phyloP scores from a whole-genome alignment of 371 early-diverging fungal genomes.

The Mortierella sp. region DNA sequence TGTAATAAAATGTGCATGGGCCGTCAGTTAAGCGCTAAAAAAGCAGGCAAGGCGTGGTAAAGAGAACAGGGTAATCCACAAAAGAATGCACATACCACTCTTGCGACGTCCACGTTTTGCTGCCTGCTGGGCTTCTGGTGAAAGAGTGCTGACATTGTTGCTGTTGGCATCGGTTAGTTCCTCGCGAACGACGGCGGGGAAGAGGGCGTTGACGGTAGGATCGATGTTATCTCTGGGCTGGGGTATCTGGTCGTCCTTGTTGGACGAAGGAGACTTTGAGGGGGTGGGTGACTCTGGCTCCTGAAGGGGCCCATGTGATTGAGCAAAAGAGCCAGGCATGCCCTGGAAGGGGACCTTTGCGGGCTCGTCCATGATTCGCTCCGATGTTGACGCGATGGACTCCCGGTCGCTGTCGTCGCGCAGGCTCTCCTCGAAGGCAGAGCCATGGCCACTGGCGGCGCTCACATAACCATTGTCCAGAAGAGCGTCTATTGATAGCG shows the following conservation, averaged over 20 bases:
- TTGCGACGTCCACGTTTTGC: slow-evolving; percentile 25
- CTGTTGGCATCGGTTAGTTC: slow-evolving; percentile 11
- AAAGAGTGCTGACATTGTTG: neutral
- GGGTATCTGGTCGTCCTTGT: slow-evolving; percentile 1
- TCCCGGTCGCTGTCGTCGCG: slow-evolving; percentile 56
- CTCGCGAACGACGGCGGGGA: slow-evolving; percentile 44
- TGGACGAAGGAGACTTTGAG: slow-evolving; percentile 10
- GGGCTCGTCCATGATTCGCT: slow-evolving; percentile 21
- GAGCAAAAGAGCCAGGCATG: slow-evolving; percentile 49
- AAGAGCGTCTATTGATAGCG: slow-evolving; percentile 38
- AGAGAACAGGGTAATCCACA: neutral
- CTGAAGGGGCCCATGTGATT: slow-evolving; percentile 39
- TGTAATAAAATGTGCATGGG: neutral
- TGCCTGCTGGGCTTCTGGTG: neutral
- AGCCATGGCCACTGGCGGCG: slow-evolving; percentile 60
- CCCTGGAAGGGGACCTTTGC: slow-evolving; percentile 7
- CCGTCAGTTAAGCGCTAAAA: neutral
- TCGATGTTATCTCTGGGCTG: slow-evolving; percentile 1
- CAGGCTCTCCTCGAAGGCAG: slow-evolving; percentile 54
- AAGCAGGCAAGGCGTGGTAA: neutral
- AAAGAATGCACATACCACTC: slow-evolving; percentile 35
- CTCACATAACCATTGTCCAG: slow-evolving; percentile 58
- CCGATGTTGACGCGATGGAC: slow-evolving; percentile 27
- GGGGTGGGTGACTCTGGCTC: slow-evolving; percentile 44
- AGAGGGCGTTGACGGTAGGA: slow-evolving; percentile 37